Evolutionary conservation across 331 rosid species (phyloP).

Genomic region (Pyrus hybrid): DNA sequence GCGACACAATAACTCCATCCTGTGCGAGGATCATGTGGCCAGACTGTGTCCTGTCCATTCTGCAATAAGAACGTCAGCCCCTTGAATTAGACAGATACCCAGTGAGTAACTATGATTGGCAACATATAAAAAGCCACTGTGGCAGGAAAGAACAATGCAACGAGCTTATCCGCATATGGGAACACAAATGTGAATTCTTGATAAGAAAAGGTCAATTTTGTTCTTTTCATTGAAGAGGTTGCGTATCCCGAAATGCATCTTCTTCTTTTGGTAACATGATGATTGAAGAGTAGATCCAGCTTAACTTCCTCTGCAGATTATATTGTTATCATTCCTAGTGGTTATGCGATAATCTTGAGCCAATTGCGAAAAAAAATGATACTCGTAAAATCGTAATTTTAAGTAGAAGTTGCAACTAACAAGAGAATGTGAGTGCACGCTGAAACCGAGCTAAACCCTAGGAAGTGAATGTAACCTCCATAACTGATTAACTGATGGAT

Average conservation of each 20-base stretch:
- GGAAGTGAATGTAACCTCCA: not conserved
- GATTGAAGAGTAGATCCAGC: not conserved
- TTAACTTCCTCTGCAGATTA: not conserved
- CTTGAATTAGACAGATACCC: conserved; percentile 1
- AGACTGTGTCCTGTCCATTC: conserved; percentile 80
- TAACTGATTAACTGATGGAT: not conserved
- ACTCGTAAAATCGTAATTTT: not conserved
- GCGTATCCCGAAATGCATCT: not conserved
- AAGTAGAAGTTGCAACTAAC: too few relatives aligned
- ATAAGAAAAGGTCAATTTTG: not conserved
- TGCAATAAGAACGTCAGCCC: conserved; percentile 29
- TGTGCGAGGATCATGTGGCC: conserved; percentile 89
- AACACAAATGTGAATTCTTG: not conserved
- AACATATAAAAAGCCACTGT: not conserved
- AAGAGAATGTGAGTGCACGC: not conserved
- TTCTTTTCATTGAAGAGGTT: not conserved
- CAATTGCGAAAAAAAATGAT: not conserved
- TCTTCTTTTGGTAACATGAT: not conserved
- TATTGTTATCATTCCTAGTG: not conserved
- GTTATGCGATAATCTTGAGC: not conserved
- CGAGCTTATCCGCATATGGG: not conserved
- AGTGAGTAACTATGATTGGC: not conserved
- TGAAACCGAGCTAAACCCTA: not conserved
- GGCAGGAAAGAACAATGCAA: not conserved
- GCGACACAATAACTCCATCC: conserved; percentile 98